Evolutionary conservation across 2,329 filamentous ascomycete species (phyloP), one percentile per base, ranked within the genome.

Genomic region (Trichoderma hamatum): DNA sequence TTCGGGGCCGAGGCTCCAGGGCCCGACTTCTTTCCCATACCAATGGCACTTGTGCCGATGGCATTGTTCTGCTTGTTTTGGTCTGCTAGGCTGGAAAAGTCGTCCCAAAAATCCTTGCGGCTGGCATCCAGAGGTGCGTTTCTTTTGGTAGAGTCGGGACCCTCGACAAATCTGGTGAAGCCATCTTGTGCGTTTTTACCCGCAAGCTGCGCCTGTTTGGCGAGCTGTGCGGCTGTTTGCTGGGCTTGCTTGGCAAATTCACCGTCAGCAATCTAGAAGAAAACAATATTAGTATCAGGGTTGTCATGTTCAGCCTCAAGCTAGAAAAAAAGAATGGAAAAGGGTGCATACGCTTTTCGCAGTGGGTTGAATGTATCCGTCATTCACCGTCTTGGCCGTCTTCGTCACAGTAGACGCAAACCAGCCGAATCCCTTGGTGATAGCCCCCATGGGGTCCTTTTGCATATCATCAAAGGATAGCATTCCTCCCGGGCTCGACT

Each of bases 351-450:
- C 85, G 56, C 73, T 74, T 67, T 73, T 75, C 77, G 96, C 93
- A 32, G 94, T 96, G 11, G 96, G 96, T 81, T 97, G 94, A 66
- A 99, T 93, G 81, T 93, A 97, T 39, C 91, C 89, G 73, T 96
- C 91, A 78, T 97, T 97, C 28, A 97, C 91, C 19, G 89, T 92
- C 84, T 97, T 96, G 46, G 94, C 96, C 72, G 92, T 92, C 84
- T 96, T 97, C 30, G 89, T 90, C 52, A 98, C 93, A 14, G 93
- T 94, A 39, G 89, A 91, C 21, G 93, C 88, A 76, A 98, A 93
- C 94, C 96, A 98, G 10, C 95, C 95, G 75, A 98, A 96, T 0
- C 95, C 92, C 81, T 97, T 97, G 32, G 90, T 93, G 74, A 99
- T 80, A 19, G 95, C 94, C 1, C 88, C 94, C 71, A 98, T 84